These are phyloP conservation scores for Skeletonema tropicum DNA, from an alignment of 108 stramenopile genomes.

Conservation along the genomic window DNA sequence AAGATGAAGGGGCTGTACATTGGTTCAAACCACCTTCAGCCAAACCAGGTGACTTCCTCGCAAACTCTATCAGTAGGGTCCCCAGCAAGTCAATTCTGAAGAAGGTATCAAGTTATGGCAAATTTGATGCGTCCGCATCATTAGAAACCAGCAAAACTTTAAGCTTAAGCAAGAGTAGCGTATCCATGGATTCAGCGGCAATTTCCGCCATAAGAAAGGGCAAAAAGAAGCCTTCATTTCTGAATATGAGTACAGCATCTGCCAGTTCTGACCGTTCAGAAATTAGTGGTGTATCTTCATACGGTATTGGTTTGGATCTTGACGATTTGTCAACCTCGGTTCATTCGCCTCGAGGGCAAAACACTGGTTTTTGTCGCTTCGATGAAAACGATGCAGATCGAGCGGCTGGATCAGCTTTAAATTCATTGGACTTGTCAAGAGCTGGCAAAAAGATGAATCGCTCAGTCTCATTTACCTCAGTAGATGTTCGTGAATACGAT, in stretches of 20 bases:
- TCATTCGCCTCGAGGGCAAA: neutral
- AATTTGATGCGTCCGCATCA: constrained; percentile 13
- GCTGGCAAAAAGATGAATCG: constrained; percentile 17
- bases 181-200: neutral
- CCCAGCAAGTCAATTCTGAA: constrained; percentile 46
- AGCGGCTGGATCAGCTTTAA: neutral
- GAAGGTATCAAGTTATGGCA: constrained; percentile 38
- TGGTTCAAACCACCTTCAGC: constrained; percentile 33
- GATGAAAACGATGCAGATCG: neutral
- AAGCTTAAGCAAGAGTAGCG: neutral
- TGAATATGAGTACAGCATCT: constrained; percentile 3
- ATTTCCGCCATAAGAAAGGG: neutral
- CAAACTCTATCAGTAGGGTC: constrained; percentile 22
- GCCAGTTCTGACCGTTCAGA: neutral
- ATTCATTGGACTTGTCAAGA: neutral
- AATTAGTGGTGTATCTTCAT: neutral
- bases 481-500: constrained; percentile 47
- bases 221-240: constrained; percentile 21
- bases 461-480: constrained; percentile 41
- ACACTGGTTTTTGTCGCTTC: neutral
- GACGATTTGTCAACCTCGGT: constrained; percentile 6
- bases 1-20: neutral
- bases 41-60: constrained; percentile 23
- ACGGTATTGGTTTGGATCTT: constrained; percentile 31
- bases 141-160: neutral